Evolutionary conservation across 208 protist species (phyloP).

Genomic region (Phytomonas sp.): DNA sequence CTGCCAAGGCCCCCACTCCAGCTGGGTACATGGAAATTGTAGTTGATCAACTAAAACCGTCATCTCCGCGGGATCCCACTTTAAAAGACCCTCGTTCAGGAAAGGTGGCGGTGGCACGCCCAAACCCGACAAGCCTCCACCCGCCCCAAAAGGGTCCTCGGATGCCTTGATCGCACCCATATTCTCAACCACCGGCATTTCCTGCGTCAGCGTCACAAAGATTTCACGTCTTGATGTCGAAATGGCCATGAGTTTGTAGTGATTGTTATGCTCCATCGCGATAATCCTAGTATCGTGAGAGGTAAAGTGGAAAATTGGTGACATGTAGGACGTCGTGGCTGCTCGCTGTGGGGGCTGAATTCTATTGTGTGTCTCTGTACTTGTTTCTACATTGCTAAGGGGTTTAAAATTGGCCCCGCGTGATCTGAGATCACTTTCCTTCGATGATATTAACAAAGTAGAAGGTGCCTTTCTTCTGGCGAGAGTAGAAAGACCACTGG

Average conservation of each 20-base stretch:
- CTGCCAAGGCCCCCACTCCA: slow-evolving; percentile 82
- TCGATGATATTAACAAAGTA: background rate
- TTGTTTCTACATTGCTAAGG: background rate
- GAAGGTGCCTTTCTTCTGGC: background rate
- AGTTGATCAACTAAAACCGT: slow-evolving; percentile 51
- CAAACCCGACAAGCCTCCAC: slow-evolving; percentile 1
- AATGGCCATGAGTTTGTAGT: slow-evolving; percentile 69
- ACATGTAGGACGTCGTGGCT: slow-evolving; percentile 42
- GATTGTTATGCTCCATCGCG: slow-evolving; percentile 85
- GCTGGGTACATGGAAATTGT: slow-evolving; percentile 45
- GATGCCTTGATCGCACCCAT: slow-evolving; percentile 12
- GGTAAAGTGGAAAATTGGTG: slow-evolving; percentile 72
- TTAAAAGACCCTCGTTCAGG: slow-evolving; percentile 30
- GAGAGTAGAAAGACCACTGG: background rate
- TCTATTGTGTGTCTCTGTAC: background rate
- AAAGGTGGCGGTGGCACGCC: slow-evolving; percentile 6
- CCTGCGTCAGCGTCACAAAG: slow-evolving; percentile 53
- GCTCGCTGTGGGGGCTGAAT: background rate
- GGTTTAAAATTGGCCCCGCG: background rate
- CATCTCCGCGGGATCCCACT: slow-evolving; percentile 46
- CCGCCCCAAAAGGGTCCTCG: slow-evolving; percentile 20
- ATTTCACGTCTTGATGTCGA: slow-evolving; percentile 69
- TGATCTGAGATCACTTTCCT: background rate
- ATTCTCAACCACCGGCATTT: slow-evolving; percentile 50
- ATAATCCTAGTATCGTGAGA: slow-evolving; percentile 60